Base-by-base conservation (phyloP, 2,329 filamentous ascomycete species). In the Fusarium multiceps region DNA sequence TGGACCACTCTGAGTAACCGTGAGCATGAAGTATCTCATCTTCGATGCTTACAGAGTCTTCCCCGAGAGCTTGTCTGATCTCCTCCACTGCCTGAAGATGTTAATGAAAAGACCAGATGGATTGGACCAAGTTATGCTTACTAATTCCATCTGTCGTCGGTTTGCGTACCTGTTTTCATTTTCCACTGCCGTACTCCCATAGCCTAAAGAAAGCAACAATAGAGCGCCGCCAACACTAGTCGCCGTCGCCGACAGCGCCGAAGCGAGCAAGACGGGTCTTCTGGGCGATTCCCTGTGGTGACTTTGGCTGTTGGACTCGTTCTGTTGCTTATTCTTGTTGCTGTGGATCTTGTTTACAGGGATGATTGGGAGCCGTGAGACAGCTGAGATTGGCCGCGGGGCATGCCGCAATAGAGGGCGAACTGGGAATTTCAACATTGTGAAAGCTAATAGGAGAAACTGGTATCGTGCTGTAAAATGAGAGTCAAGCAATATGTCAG, bases 1-100 rank as follows among this genome's bases (percentile, higher is more conserved):
- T 86, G 1, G 88, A 90, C 89, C 89, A 91, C 71, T 89, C 87
- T 1, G 89, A 90, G 76, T 90, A 90, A 6, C 89, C 89, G 71
- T 91, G 89, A 4, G 83, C 81, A 48, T 83, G 82, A n/a, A 91
- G 79, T 64, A 90, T 88, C 12, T 90, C 89, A 0, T 87, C 82
- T 55, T 91, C 88, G 0, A 83, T 89, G 23, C 90, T 86, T 45
- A 88, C 84, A 61, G 89, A 86, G 37, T 87, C 83, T 14, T 81
- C 75, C 23, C 79, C 77, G 43, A 84, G 76, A 70, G 82, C 80
- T 71, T 81, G 76, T 6, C 83, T 83, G 59, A 90, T 89, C 62
- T 88, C 84, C 32, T 78, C 72, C 20, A 90, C 78, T 0, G 88
- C 87, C 88, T 89, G 3, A 48, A 16, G 0, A 0, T 12, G 3